Evolutionary conservation across 495 filamentous ascomycete genomes (phyloP), one percentile per base, ranked within the genome.

Genomic region (Talaromyces nanjingensis): DNA sequence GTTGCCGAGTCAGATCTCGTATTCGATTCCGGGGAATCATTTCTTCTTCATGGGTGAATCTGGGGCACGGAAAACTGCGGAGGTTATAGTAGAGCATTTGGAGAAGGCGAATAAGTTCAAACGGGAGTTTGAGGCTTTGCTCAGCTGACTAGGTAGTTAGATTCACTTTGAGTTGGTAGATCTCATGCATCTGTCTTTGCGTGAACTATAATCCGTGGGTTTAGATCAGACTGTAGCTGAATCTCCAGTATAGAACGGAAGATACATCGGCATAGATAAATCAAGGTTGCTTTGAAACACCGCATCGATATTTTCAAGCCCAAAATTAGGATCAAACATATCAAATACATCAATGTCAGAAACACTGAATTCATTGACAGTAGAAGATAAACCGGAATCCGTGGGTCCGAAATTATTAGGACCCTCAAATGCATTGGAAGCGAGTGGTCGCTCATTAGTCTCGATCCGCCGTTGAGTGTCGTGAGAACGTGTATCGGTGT

Each of bases 21-120:
- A 42, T 11, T 45, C 63, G 29, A 56, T 69, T 0, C 16, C 58
- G 2, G 70, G 70, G 8, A 72, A 67, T 53, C 70, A 72, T 65
- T 69, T 70, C 62, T 72, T 72, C 31, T 72, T 72, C 27, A 52
- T 72, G 16, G 69, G 70, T 7, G 64, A 70, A 24, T 53, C 24
- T 27, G 64, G 64, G 27, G 70, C 70, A 18, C 31, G 65, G 6
- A 57, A 68, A 39, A 58, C 63, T 1, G 69, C 70, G 11, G 54
- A 64, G 4, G 47, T 56, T 22, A 62, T 68, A 22, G 37, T 42
- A 14, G 37, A 37, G 16, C 60, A 68, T 6, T 16, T 72, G 8
- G 20, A 31, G 9, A 65, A 67, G 52, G 64, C n/a, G 14, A 47
- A 29, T 14, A 59, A 20, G 14, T 59, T 39, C n/a, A 22, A 37